Evolutionary conservation across 2,329 filamentous ascomycete genomes (phyloP), one percentile per base, ranked within the genome.

Genomic region (Alternaria sp.): DNA sequence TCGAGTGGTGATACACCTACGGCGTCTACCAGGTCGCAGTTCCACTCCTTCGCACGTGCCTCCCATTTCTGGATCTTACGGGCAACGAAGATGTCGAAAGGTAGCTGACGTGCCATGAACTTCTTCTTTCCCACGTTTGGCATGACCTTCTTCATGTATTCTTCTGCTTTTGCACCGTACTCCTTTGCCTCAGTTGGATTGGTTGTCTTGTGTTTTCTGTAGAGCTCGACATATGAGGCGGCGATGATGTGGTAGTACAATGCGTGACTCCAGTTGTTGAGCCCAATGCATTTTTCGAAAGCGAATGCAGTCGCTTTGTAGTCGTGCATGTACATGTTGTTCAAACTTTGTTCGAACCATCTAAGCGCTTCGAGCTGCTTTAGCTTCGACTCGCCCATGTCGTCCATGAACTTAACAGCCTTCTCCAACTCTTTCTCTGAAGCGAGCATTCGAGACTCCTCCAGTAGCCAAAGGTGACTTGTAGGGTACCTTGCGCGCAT

Each of bases 21-120:
- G 0, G 91, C 93, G 69, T 98, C 94, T 2, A 91, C 86, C 4
- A 97, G 82, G 49, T 90, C 86, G 63, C 74, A 75, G 2, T 85
- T 83, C 78, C 89, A 86, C 46, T 86, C 83, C 72, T 89, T 90
- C 4, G 91, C 89, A 22, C 93, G 85, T 30, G 89, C 87, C 72
- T 96, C 90, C 94, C 94, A 97, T 78, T 97, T 97, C 56, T 88
- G 85, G 14, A 98, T 80, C 81, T 97, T 98, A 59, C 93, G 89
- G 54, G 87, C 84, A 12, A 95, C 89, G 71, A 96, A 97, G 4
- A 90, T 83, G 76, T 99, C 95, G 65, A 99, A 93, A 0, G 95
- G 95, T 11, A 98, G 83, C 71, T 96, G 92, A 22, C 90, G 88
- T 0, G 92, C 91, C 90, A 98, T 92, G 78, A 99, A 92, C 41